Evolutionary conservation across 2,329 filamentous ascomycete genomes (phyloP).

Genomic region (Cladosporium halotolerans): DNA sequence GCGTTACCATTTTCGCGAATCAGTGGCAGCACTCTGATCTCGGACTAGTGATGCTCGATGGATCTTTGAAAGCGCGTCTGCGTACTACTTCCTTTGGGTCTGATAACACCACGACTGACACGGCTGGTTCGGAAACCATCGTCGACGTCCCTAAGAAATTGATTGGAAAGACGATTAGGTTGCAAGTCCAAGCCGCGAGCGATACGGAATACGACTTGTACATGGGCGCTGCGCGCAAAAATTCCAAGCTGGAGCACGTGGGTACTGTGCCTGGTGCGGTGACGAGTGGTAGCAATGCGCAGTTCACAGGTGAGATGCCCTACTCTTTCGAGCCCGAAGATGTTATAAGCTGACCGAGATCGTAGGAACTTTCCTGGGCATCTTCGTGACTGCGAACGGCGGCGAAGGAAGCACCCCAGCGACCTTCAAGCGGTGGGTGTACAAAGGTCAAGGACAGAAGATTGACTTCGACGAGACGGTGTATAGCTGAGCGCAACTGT

Average conservation of each 20-base stretch:
- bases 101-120: not conserved
- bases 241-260: not conserved
- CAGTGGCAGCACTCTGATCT: slow-evolving; percentile 50
- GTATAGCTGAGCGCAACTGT: not conserved
- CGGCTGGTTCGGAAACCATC: not conserved
- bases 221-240: not conserved
- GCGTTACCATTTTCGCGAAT: slow-evolving; percentile 48
- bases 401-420: slow-evolving; percentile 4
- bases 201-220: slow-evolving; percentile 7
- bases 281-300: slow-evolving; percentile 2
- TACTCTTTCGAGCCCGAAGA: not conserved
- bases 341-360: not conserved
- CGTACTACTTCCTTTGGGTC: not conserved
- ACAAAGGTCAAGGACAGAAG: slow-evolving; percentile 11
- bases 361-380: slow-evolving; percentile 3
- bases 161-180: not conserved
- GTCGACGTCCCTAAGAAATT: not conserved
- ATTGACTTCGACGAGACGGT: slow-evolving; percentile 10
- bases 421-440: slow-evolving; percentile 9
- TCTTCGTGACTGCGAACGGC: slow-evolving; percentile 7
- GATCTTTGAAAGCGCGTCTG: slow-evolving; percentile 22
- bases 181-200: slow-evolving; percentile 1
- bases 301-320: slow-evolving; percentile 7
- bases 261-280: slow-evolving; percentile 1
- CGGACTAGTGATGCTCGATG: slow-evolving; percentile 23